Percentiles rank a stretch among this genome's conserved stretches.
Conservation (phyloP, 345 rosid genomes). For the Hibiscus mutabilis region DNA sequence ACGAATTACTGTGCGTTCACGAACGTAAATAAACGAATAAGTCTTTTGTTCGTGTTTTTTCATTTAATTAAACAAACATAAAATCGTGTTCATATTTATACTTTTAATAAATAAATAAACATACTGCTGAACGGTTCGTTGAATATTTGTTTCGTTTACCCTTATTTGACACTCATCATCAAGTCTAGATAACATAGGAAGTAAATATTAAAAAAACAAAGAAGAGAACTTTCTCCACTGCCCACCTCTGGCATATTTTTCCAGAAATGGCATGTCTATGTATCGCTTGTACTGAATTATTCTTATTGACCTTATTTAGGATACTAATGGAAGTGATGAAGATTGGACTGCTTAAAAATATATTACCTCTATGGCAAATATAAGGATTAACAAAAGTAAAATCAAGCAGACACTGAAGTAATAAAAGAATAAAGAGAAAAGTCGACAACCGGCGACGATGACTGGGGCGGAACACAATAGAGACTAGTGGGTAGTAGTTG, state of each 20-base stretch:
- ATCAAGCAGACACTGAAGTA: neutral
- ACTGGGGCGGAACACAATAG: no score
- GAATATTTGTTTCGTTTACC: no score
- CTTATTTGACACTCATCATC: neutral
- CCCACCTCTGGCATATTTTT: neutral
- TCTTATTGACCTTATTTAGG: slow-evolving; percentile 24
- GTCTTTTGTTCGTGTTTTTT: no score
- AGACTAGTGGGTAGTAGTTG: no score
- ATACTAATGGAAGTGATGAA: slow-evolving; percentile 35
- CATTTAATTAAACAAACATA: no score
- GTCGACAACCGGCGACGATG: neutral
- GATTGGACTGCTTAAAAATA: slow-evolving; percentile 39
- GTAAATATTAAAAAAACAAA: neutral
- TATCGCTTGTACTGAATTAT: neutral
- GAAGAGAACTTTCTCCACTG: neutral
- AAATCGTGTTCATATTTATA: no score
- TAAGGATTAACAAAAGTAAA: neutral
- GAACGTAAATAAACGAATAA: no score
- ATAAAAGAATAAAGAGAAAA: neutral
- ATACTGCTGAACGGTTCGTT: no score
- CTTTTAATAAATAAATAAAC: no score
- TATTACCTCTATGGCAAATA: neutral
- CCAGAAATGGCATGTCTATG: neutral
- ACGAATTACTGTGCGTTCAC: no score
- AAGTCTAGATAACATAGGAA: neutral